Percentiles rank a stretch among this genome's conserved stretches.
Conservation (phyloP, 441 rosid genomes). For the Erodium moschatum region DNA sequence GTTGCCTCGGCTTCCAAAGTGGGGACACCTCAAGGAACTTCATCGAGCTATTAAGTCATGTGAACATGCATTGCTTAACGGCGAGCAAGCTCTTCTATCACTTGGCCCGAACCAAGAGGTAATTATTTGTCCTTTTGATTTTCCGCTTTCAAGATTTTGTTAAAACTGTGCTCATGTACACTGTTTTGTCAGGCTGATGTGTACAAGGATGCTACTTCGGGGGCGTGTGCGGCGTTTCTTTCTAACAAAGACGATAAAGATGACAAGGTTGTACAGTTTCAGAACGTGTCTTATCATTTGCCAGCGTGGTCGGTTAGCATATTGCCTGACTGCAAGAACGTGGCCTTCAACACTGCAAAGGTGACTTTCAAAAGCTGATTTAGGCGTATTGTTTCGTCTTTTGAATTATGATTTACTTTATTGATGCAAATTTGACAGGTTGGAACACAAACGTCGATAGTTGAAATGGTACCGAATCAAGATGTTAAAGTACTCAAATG, state of each 20-base stretch:
- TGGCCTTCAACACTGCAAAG: conserved; percentile 75
- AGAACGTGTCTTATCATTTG: conserved; percentile 51
- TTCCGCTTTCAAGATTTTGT: too few relatives aligned
- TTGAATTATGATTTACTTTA: conserved; percentile 9
- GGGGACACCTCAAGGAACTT: conserved; percentile 90
- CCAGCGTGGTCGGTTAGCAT: conserved; percentile 99
- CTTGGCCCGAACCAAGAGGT: conserved; percentile 78
- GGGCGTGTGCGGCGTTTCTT: conserved; percentile 76
- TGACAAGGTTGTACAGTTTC: conserved; percentile 53
- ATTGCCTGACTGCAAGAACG: conserved; percentile 87
- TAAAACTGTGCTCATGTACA: neutral
- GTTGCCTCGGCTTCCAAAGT: conserved; percentile 81
- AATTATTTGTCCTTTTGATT: neutral
- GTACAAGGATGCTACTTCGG: conserved; percentile 54
- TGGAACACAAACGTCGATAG: conserved; percentile 47
- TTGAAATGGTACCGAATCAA: conserved; percentile 52
- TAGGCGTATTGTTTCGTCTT: neutral
- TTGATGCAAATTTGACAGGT: conserved; percentile 40
- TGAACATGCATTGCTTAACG: conserved; percentile 49
- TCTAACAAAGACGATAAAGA: conserved; percentile 66
- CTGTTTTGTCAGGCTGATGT: conserved; percentile 59
- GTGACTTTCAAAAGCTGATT: too few relatives aligned
- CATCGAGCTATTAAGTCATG: conserved; percentile 72
- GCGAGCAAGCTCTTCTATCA: conserved; percentile 40
- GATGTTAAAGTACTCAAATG: conserved; percentile 45